These are phyloP conservation scores for Aspergillus udagawae DNA, from an alignment of 2,329 filamentous ascomycete genomes.

Conservation along the genomic window DNA sequence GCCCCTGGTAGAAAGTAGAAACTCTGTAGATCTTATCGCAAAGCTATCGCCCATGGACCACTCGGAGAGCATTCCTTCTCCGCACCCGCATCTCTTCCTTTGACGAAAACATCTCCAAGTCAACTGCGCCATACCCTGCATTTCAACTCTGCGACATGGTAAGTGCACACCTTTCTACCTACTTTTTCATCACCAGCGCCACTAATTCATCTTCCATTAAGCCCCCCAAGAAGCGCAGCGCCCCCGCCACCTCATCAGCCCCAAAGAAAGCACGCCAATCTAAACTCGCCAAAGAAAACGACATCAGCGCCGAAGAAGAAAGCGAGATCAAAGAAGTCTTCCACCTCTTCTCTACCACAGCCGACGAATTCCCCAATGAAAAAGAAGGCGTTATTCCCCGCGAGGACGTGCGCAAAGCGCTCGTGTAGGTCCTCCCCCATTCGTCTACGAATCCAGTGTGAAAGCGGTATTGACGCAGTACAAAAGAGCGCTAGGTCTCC, in stretches of 20 bases:
- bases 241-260: constrained; percentile 26
- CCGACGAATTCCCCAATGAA: constrained; percentile 64
- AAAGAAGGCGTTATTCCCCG: constrained; percentile 67
- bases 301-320: constrained; percentile 79
- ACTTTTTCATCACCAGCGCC: background rate
- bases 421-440: constrained; percentile 56
- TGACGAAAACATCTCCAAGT: background rate
- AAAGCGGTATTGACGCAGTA: background rate
- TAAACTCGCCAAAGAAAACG: constrained; percentile 88
- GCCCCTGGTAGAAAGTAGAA: background rate
- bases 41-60: background rate
- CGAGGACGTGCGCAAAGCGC: constrained; percentile 64
- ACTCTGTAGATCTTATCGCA: background rate
- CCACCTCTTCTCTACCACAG: constrained; percentile 62
- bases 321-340: constrained; percentile 89
- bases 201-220: constrained; percentile 7
- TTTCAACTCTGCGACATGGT: constrained; percentile 14
- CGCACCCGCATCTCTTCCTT: background rate
- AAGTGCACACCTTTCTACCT: background rate
- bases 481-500: constrained; percentile 75
- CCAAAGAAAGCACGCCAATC: constrained; percentile 58
- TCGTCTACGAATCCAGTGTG: background rate
- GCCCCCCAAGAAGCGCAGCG: constrained; percentile 37
- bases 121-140: background rate
- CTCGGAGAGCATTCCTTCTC: background rate